Evolutionary conservation across 129 eudicot genomes (phyloP).

Genomic region (Flaveria sonorensis): DNA sequence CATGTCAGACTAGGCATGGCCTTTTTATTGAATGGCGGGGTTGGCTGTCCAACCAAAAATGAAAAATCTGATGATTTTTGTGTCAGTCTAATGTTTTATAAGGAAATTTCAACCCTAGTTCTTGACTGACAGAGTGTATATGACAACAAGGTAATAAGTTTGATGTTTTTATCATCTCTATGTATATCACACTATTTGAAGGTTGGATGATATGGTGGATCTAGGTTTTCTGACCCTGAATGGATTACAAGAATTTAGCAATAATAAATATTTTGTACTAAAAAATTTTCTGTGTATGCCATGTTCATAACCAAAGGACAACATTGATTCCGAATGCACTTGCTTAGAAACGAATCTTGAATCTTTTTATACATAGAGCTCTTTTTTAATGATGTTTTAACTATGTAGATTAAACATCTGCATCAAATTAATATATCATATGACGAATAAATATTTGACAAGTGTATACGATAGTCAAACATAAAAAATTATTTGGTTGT

Average conservation of each 20-base stretch:
- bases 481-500: not conserved
- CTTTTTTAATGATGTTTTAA: not conserved
- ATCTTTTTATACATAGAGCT: not conserved
- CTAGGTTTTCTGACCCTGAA: not conserved
- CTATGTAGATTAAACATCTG: not conserved
- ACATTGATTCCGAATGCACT: not conserved
- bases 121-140: not conserved
- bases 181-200: not conserved
- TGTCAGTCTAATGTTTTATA: not conserved
- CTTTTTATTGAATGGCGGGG: not conserved
- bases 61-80: not conserved
- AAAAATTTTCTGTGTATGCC: not conserved
- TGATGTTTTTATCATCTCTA: constrained; percentile 2
- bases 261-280: not conserved
- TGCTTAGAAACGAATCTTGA: not conserved
- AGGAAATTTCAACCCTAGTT: not conserved
- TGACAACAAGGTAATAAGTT: not conserved
- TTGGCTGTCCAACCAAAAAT: not conserved
- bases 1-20: not conserved
- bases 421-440: not conserved
- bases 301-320: not conserved
- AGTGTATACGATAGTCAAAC: not conserved
- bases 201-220: not conserved
- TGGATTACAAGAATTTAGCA: too few relatives aligned
- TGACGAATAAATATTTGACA: not conserved